phyloP scores from a whole-genome alignment of 2,329 filamentous ascomycete species.

The Pyricularia grisea region DNA sequence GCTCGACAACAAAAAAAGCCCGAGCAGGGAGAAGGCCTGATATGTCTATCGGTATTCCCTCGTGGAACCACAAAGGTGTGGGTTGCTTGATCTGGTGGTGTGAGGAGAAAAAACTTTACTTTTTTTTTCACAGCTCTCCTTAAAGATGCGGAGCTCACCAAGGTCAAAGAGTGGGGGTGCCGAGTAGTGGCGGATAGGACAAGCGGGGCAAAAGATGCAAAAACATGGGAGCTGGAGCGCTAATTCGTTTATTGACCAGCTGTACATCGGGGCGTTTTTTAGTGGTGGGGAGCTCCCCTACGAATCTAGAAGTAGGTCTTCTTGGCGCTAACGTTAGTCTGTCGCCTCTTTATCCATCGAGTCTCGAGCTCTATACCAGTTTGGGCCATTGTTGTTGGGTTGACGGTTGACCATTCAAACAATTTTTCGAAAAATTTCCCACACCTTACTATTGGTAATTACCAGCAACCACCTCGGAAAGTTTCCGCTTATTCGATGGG shows the following conservation, averaged over 20 bases:
- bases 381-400: neutral
- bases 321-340: neutral
- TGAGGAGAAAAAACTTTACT: neutral
- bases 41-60: neutral
- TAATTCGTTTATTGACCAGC: neutral
- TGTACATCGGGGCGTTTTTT: neutral
- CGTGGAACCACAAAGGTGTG: neutral
- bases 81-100: neutral
- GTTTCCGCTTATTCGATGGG: neutral
- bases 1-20: neutral
- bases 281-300: neutral
- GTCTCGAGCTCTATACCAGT: neutral
- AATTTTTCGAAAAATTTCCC: neutral
- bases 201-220: neutral
- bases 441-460: neutral
- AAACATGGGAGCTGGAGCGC: neutral
- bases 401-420: neutral
- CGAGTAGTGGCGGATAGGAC: neutral
- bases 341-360: neutral
- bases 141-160: neutral
- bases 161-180: neutral
- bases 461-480: neutral
- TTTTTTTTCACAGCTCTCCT: neutral
- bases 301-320: neutral
- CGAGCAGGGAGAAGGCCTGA: neutral